A percentile compares a stretch with the other conserved stretches of the same genome.
Evolutionary conservation across 73 alveolate species (phyloP).

Genomic region (Symbiodinium natans): DNA sequence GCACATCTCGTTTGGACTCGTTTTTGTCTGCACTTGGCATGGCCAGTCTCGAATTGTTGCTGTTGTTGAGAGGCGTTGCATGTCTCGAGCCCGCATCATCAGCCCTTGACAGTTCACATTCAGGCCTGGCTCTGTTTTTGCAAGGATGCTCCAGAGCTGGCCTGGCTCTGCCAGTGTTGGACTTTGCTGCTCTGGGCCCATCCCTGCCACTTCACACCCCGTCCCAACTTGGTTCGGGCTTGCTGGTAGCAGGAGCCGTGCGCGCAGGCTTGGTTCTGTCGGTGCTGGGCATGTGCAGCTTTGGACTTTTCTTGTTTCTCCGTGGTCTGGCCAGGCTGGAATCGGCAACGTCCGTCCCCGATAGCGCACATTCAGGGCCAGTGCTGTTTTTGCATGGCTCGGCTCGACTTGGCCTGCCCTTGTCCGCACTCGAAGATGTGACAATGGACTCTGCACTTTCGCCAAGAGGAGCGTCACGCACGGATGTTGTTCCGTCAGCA

Average conservation of each 20-base stretch:
- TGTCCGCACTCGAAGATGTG: not conserved
- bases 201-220: not conserved
- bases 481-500: no score
- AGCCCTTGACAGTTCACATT: not conserved
- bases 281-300: not conserved
- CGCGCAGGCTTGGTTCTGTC: not conserved
- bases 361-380: not conserved
- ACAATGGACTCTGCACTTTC: not conserved
- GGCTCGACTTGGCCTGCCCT: not conserved
- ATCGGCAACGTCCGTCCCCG: not conserved
- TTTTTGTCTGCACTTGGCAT: not conserved
- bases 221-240: not conserved
- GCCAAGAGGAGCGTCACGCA: not conserved
- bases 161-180: not conserved
- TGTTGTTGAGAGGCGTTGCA: not conserved
- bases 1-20: not conserved
- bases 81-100: not conserved
- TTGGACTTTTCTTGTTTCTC: not conserved
- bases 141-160: not conserved
- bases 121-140: not conserved
- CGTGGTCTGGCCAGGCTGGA: slow-evolving; percentile 10
- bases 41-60: not conserved
- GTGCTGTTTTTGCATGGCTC: not conserved
- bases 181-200: not conserved
- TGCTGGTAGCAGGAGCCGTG: not conserved